phyloP scores from a whole-genome alignment of 2,329 filamentous ascomycete species.

The Fusarium nisikadoi region DNA sequence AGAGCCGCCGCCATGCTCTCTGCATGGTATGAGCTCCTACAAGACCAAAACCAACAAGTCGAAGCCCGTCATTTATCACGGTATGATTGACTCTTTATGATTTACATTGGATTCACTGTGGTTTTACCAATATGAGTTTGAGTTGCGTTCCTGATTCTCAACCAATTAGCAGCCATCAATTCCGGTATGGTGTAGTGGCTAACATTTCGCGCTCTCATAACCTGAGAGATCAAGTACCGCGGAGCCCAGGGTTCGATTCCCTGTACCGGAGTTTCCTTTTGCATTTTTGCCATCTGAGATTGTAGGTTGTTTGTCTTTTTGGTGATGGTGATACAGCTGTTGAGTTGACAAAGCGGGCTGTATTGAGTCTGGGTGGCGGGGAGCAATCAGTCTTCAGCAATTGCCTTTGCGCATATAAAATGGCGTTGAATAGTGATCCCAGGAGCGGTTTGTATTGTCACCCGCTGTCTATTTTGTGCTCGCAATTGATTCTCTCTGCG shows the following conservation, averaged over 20 bases:
- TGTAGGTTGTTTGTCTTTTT: not conserved
- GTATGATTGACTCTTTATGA: not conserved
- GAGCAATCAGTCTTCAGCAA: no score
- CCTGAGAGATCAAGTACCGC: conserved; percentile 38
- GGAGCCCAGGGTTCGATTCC: conserved; percentile 43
- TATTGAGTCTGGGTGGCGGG: no score
- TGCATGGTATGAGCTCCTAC: no score
- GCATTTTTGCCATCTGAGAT: not conserved
- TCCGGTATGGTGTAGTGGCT: conserved; percentile 51
- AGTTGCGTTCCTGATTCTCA: accelerated
- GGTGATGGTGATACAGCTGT: not conserved
- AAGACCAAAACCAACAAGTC: no score
- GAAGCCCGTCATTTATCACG: no score
- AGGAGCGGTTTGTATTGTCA: no score
- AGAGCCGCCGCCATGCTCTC: no score
- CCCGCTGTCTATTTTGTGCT: not conserved
- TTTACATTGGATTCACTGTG: not conserved
- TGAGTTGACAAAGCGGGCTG: no score
- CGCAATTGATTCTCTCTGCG: not conserved
- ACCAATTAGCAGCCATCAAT: not conserved
- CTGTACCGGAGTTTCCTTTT: conserved; percentile 37
- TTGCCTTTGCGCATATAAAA: not conserved
- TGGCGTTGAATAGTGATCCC: no score
- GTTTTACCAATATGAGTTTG: accelerated
- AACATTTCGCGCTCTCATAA: conserved; percentile 49